Evolutionary conservation across 2,329 filamentous ascomycete genomes (phyloP).

Genomic region (Fusarium sp.): DNA sequence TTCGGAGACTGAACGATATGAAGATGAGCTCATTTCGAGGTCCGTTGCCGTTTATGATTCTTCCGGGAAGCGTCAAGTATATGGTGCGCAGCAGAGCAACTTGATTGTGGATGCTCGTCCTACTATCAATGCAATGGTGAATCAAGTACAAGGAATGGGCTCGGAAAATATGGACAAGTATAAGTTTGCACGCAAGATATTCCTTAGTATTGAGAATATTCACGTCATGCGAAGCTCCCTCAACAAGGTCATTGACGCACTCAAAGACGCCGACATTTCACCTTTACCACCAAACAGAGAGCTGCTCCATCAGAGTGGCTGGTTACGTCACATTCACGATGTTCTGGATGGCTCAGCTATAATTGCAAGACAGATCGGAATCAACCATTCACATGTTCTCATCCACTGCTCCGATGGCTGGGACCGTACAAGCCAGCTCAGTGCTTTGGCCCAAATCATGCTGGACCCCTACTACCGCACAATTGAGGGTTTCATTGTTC

Average conservation of each 20-base stretch:
- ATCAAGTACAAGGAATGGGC: slow-evolving; percentile 91
- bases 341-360: slow-evolving; percentile 85
- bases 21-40: slow-evolving; percentile 70
- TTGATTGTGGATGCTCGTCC: slow-evolving; percentile 96
- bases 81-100: slow-evolving; percentile 92
- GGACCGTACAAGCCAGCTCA: slow-evolving; percentile 96
- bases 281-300: slow-evolving; percentile 84
- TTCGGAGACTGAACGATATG: slow-evolving; percentile 70
- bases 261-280: slow-evolving; percentile 92
- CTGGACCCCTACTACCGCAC: slow-evolving; percentile 96
- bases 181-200: slow-evolving; percentile 88
- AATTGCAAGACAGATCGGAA: slow-evolving; percentile 87
- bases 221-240: slow-evolving; percentile 97
- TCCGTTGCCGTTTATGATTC: slow-evolving; percentile 59
- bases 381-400: slow-evolving; percentile 92
- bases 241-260: slow-evolving; percentile 83
- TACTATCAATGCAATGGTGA: slow-evolving; percentile 91
- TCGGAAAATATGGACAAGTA: slow-evolving; percentile 99
- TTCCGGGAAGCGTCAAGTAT: slow-evolving; percentile 72
- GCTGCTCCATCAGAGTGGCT: slow-evolving; percentile 81
- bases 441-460: slow-evolving; percentile 89
- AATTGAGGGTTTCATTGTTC: slow-evolving; percentile 90
- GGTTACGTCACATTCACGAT: slow-evolving; percentile 88
- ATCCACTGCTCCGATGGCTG: slow-evolving; percentile 99
- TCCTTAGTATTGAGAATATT: slow-evolving; percentile 96